These are phyloP conservation scores for Globisporangium recalcitrans DNA, from an alignment of 352 stramenopile genomes.

Conservation along the genomic window DNA sequence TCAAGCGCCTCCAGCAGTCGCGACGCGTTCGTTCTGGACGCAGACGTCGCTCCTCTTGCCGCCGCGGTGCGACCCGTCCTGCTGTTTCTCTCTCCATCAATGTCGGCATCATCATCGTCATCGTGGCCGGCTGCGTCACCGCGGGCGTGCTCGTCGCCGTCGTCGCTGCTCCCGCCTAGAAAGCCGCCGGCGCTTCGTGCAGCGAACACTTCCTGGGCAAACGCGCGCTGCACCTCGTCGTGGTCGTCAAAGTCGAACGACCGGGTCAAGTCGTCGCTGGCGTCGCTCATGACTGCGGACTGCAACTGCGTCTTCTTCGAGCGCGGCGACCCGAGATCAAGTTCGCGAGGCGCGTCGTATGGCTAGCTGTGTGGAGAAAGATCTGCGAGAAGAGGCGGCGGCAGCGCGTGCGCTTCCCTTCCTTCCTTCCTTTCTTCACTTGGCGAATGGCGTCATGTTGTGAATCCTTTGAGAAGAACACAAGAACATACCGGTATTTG, in stretches of 20 bases:
- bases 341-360: too few species aligned
- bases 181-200: neutral
- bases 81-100: neutral
- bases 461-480: too few species aligned
- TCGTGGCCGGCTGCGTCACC: neutral
- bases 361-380: neutral
- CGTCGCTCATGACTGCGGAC: slow-evolving; percentile 12
- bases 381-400: neutral
- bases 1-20: slow-evolving; percentile 55
- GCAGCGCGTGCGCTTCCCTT: neutral
- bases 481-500: too few species aligned
- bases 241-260: slow-evolving; percentile 31
- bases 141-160: slow-evolving; percentile 6
- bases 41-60: neutral
- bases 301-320: too few species aligned
- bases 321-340: too few species aligned
- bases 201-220: slow-evolving; percentile 19
- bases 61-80: neutral
- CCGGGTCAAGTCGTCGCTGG: slow-evolving; percentile 25
- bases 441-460: neutral
- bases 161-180: neutral
- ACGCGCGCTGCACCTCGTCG: slow-evolving; percentile 17
- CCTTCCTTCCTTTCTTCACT: neutral
- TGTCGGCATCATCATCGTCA: neutral
- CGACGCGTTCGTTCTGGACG: slow-evolving; percentile 22